Percentiles rank a stretch among this genome's conserved stretches.
phyloP scores from a whole-genome alignment of 2,329 filamentous ascomycete species.

The Botrytis pseudocinerea region DNA sequence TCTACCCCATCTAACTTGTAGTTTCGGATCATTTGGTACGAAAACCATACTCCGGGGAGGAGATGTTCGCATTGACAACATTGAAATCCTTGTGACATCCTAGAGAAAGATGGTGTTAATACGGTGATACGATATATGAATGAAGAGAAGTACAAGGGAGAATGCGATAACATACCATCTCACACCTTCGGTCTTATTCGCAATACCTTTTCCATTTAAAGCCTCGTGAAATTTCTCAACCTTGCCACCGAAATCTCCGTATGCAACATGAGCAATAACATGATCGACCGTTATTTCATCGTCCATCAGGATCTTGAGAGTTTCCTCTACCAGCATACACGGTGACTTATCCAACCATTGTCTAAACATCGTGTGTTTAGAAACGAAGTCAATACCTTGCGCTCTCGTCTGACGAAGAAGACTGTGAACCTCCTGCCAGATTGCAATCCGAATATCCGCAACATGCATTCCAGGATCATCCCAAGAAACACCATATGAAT shows the following conservation, averaged over 20 bases:
- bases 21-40: conserved; percentile 20
- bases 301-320: conserved; percentile 27
- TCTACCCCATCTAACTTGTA: neutral
- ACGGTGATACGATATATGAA: neutral
- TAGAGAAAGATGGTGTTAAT: conserved; percentile 2
- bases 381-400: conserved; percentile 32
- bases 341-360: conserved; percentile 36
- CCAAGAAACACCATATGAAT: conserved; percentile 36
- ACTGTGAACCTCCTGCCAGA: conserved; percentile 32
- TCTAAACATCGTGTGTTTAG: conserved; percentile 29
- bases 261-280: conserved; percentile 30
- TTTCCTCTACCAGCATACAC: conserved; percentile 32
- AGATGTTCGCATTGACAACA: conserved; percentile 25
- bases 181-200: conserved; percentile 23
- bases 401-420: conserved; percentile 27
- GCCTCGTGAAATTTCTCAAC: conserved; percentile 12
- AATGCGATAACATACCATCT: conserved; percentile 27
- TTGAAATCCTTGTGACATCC: conserved; percentile 20
- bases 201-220: neutral
- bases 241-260: conserved; percentile 11
- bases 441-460: conserved; percentile 27
- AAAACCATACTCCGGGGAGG: conserved; percentile 32
- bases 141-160: neutral
- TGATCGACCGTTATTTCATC: neutral
- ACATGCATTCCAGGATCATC: conserved; percentile 31